Evolutionary conservation across 2,329 filamentous ascomycete genomes (phyloP), one percentile per base, ranked within the genome.

Genomic region (Alternaria sp.): DNA sequence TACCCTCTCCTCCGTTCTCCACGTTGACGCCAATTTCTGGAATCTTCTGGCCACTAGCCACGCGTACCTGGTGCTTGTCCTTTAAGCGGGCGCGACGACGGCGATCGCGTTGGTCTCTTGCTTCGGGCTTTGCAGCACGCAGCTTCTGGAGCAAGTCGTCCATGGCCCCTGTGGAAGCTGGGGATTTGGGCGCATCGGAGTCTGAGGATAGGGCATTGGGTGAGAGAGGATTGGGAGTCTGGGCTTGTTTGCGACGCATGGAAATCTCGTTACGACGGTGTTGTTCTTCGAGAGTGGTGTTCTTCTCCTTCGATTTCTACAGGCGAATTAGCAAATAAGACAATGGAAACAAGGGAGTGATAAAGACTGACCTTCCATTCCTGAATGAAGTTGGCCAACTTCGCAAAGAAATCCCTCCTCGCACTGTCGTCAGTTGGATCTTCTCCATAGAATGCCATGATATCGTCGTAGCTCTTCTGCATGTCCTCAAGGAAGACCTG

Each of bases 361-460:
- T 33, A 21, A 29, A 34, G 33, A 78, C 83, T 68, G 73, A 87
- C 86, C 82, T 94, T 97, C 91, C 95, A 99, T 77, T 98, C 95
- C 31, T 84, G 81, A 69, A 99, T 86, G 81, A 99, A 99, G 54
- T 88, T 84, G 21, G 94, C 93, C 70, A 99, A 85, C 82, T 98
- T 98, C 64, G 89, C 83, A 75, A 99, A 99, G 85, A 99, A 99
- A 69, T 97, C 93, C 62, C 95, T 86, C 56, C 93, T 86, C n/a
- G 93, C 90, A 72, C 92, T 96, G 52, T 98, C 95, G 75, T 99
- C 95, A 11, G 86, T 84, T 37, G 91, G 88, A 73, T 99, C 95
- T 81, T 99, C 95, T 65, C 95, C 95, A 75, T 97, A 98, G 79
- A 97, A 97, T 5, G 89, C 85, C 89, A 98, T 93, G 68, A 98